Evolutionary conservation across 805 yeast genomes (phyloP).

Genomic region (Yarrowia porcina): DNA sequence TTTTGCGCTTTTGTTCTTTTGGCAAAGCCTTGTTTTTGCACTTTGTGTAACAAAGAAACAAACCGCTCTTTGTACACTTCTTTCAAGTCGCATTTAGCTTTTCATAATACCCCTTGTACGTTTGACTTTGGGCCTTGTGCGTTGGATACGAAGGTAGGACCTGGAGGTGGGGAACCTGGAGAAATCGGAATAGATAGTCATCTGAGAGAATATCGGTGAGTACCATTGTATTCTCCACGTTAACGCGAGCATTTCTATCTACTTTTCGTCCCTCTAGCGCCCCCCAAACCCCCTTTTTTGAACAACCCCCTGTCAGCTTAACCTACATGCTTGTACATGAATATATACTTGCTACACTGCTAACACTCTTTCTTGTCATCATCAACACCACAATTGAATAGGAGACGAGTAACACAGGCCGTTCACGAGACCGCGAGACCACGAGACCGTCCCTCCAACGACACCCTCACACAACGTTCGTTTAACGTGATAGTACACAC

Average conservation of each 20-base stretch:
- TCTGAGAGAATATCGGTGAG: not conserved
- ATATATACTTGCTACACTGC: constrained; percentile 22
- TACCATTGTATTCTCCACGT: not conserved
- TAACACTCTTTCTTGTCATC: constrained; percentile 10
- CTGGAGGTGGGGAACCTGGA: constrained; percentile 1
- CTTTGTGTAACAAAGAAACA: not conserved
- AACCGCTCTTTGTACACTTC: constrained; percentile 10
- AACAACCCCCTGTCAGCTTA: constrained; percentile 2
- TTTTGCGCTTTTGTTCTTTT: not conserved
- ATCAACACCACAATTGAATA: not conserved
- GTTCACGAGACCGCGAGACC: not conserved
- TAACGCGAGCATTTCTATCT: not conserved
- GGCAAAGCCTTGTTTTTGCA: not conserved
- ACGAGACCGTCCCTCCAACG: not conserved
- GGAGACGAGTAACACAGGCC: not conserved
- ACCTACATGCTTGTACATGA: constrained; percentile 19
- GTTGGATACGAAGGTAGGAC: constrained; percentile 25
- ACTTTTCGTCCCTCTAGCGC: not conserved
- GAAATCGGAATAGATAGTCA: not conserved
- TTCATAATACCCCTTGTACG: constrained; percentile 22
- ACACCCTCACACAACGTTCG: not conserved
- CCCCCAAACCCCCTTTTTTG: not conserved
- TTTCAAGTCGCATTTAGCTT: not conserved
- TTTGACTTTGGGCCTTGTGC: constrained; percentile 19
- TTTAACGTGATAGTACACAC: not conserved